phyloP scores from a whole-genome alignment of 2,329 filamentous ascomycete genomes.

The Magnaporthiopsis rhizophila region DNA sequence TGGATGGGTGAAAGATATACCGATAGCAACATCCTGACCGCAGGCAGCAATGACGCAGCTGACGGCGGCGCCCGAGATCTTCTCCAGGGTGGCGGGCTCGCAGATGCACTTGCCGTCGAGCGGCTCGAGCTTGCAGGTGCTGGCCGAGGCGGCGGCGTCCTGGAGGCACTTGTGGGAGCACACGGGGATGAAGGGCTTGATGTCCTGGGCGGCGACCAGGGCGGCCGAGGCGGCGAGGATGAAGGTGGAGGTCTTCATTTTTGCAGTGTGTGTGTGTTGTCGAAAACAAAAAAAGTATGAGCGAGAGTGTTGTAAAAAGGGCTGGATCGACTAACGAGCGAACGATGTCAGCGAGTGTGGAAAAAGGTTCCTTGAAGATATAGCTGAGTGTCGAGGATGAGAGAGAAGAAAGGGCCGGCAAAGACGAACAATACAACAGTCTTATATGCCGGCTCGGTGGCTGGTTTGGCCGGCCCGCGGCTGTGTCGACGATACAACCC shows the following conservation, averaged over 20 bases:
- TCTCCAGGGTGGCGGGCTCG: background rate
- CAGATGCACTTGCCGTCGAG: conserved; percentile 1
- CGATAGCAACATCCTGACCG: background rate
- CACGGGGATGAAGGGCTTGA: background rate
- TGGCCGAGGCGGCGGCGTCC: background rate
- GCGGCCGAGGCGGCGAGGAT: background rate
- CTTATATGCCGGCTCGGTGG: background rate
- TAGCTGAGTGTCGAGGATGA: too few species aligned
- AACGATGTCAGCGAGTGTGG: background rate
- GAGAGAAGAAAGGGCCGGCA: background rate
- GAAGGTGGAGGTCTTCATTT: background rate
- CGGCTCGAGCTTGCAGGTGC: background rate
- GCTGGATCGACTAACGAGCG: background rate
- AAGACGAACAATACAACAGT: background rate
- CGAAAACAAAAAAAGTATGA: background rate
- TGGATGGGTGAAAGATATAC: background rate
- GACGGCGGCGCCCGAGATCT: background rate
- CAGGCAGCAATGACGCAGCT: background rate
- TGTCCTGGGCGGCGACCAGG: conserved; percentile 1
- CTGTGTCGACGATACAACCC: background rate
- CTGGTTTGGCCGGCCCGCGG: background rate
- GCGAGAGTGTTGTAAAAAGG: background rate
- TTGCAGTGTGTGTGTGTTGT: background rate
- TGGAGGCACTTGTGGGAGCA: conserved; percentile 1
- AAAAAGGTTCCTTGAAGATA: background rate